phyloP scores from a whole-genome alignment of 2,329 filamentous ascomycete species.

The Aspergillaceae sp. region DNA sequence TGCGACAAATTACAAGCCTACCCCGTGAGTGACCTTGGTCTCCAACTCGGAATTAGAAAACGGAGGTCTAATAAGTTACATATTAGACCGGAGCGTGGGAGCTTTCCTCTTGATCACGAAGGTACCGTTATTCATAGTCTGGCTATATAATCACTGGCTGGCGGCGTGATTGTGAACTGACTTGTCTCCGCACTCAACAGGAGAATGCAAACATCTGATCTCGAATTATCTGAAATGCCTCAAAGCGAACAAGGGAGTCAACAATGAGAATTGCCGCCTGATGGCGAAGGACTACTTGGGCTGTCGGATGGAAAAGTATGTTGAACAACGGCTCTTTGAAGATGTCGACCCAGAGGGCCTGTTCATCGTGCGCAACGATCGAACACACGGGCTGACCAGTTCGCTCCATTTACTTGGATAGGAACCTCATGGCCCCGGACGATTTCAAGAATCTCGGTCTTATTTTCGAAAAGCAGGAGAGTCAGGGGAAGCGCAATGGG shows the following conservation, averaged over 20 bases:
- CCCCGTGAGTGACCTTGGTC: conserved; percentile 48
- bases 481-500: conserved; percentile 6
- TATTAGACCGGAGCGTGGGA: conserved; percentile 76
- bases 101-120: conserved; percentile 94
- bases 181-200: conserved; percentile 35
- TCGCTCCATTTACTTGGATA: conserved; percentile 24
- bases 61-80: conserved; percentile 1
- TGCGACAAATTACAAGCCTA: conserved; percentile 57
- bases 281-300: conserved; percentile 81
- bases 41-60: background rate
- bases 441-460: conserved; percentile 93
- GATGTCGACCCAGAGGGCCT: conserved; percentile 1
- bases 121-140: conserved; percentile 37
- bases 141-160: background rate
- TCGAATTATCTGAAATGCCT: conserved; percentile 77
- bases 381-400: background rate
- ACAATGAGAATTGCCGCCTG: conserved; percentile 74
- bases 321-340: conserved; percentile 6
- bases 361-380: background rate
- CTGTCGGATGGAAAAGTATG: conserved; percentile 91
- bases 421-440: conserved; percentile 92
- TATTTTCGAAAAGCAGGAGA: conserved; percentile 39
- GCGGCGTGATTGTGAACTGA: background rate
- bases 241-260: conserved; percentile 72
- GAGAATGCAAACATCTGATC: conserved; percentile 91